Evolutionary conservation across 2,329 filamentous ascomycete species (phyloP).

Genomic region (Graphilbum fragrans): DNA sequence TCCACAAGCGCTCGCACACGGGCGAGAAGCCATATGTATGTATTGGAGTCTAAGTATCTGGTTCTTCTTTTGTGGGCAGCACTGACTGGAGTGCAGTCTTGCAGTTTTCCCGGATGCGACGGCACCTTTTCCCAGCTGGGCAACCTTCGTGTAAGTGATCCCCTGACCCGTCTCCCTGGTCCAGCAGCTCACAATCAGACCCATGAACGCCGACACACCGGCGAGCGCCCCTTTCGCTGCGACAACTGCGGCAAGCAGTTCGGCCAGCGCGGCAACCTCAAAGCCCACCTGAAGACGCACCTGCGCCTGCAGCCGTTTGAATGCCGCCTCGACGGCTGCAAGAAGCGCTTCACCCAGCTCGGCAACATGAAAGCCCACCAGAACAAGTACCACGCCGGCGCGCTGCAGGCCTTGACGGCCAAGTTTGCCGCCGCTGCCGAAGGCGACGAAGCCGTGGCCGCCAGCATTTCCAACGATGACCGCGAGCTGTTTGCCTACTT

Average conservation of each 20-base stretch:
- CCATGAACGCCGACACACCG: slow-evolving; percentile 77
- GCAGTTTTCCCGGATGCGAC: slow-evolving; percentile 37
- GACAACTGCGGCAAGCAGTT: slow-evolving; percentile 71
- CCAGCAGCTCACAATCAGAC: slow-evolving; percentile 37
- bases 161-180: background rate
- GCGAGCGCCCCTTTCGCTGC: slow-evolving; percentile 75
- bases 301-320: slow-evolving; percentile 64
- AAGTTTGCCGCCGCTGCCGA: slow-evolving; percentile 56
- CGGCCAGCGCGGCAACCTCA: slow-evolving; percentile 74
- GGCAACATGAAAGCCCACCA: slow-evolving; percentile 94
- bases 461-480: slow-evolving; percentile 30
- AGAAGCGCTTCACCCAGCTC: slow-evolving; percentile 78
- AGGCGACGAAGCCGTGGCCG: slow-evolving; percentile 49
- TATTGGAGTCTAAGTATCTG: slow-evolving; percentile 12
- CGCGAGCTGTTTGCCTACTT: slow-evolving; percentile 74
- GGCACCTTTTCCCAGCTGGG: slow-evolving; percentile 80
- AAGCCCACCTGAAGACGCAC: slow-evolving; percentile 74
- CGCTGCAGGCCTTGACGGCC: slow-evolving; percentile 54
- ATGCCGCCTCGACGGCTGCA: slow-evolving; percentile 72
- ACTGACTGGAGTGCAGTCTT: background rate
- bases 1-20: slow-evolving; percentile 78
- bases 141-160: slow-evolving; percentile 62
- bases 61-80: too few relatives aligned
- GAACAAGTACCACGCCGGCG: slow-evolving; percentile 81
- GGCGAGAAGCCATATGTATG: slow-evolving; percentile 83